A percentile compares a stretch with the other conserved stretches of the same genome.
Evolutionary conservation across 2,329 filamentous ascomycete genomes (phyloP).

Genomic region (Ilyonectria mors-panacis): DNA sequence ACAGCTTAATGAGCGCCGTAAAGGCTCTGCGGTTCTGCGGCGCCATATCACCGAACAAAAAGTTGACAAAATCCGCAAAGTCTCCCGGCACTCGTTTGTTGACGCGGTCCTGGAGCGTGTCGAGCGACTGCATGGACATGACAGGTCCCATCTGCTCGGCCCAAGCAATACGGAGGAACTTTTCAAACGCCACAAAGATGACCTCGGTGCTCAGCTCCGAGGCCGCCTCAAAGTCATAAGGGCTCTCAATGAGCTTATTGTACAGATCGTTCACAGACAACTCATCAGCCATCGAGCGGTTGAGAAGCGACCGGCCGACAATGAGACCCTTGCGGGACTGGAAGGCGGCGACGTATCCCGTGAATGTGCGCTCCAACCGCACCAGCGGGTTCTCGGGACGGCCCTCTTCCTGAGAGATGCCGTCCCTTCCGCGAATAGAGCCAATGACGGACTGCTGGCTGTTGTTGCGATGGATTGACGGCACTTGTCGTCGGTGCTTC

Average conservation of each 20-base stretch:
- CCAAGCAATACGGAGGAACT: constrained; percentile 92
- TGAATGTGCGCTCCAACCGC: constrained; percentile 87
- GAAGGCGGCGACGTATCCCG: constrained; percentile 84
- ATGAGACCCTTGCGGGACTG: constrained; percentile 91
- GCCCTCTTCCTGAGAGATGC: constrained; percentile 61
- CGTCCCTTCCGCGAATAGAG: constrained; percentile 65
- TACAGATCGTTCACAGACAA: constrained; percentile 90
- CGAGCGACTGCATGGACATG: constrained; percentile 79
- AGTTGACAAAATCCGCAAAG: constrained; percentile 79
- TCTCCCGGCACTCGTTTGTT: constrained; percentile 79
- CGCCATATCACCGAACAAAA: constrained; percentile 75
- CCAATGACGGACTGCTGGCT: constrained; percentile 70
- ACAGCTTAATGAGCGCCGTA: constrained; percentile 84
- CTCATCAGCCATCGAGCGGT: constrained; percentile 80
- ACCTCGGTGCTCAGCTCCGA: constrained; percentile 85
- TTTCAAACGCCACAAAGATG: constrained; percentile 93
- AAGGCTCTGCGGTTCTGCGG: constrained; percentile 84
- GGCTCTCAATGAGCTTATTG: constrained; percentile 87
- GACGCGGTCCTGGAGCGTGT: constrained; percentile 79
- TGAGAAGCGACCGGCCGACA: constrained; percentile 81
- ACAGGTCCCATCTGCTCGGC: constrained; percentile 89
- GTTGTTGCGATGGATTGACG: constrained; percentile 60
- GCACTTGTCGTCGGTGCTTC: constrained; percentile 59
- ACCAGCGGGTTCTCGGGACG: constrained; percentile 76
- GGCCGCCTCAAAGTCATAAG: constrained; percentile 81